phyloP scores from a whole-genome alignment of 768 basidiomycete genomes.

The Galerina sulciceps region DNA sequence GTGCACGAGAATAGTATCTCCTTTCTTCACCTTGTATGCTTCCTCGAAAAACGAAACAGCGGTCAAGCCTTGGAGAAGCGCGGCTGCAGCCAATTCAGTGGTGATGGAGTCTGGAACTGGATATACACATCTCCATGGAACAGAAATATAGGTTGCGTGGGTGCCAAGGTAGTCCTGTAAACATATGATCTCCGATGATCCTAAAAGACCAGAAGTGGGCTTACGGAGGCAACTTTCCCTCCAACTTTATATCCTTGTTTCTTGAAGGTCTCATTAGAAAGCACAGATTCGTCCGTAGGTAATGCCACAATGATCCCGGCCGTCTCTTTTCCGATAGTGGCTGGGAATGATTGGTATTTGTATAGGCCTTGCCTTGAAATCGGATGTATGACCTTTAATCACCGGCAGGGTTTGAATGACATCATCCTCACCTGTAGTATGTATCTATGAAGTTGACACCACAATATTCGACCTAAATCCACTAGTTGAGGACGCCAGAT shows the following conservation, averaged over 20 bases:
- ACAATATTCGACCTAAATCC: slow-evolving; percentile 65
- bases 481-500: background rate
- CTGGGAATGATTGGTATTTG: slow-evolving; percentile 58
- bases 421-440: slow-evolving; percentile 65
- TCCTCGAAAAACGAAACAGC: slow-evolving; percentile 80
- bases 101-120: slow-evolving; percentile 69
- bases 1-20: slow-evolving; percentile 83
- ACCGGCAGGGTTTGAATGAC: background rate
- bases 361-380: slow-evolving; percentile 64
- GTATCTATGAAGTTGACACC: slow-evolving; percentile 91
- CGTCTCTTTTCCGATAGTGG: slow-evolving; percentile 76
- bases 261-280: slow-evolving; percentile 66
- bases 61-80: slow-evolving; percentile 78
- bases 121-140: slow-evolving; percentile 63
- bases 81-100: slow-evolving; percentile 67
- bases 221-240: slow-evolving; percentile 72
- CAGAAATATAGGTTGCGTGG: slow-evolving; percentile 75
- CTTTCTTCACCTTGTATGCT: slow-evolving; percentile 80
- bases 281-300: slow-evolving; percentile 66
- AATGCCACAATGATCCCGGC: slow-evolving; percentile 77
- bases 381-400: background rate
- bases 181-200: background rate
- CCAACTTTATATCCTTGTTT: slow-evolving; percentile 69
- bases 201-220: slow-evolving; percentile 21
- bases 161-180: slow-evolving; percentile 48